Evolutionary conservation across 208 protist genomes (phyloP), one percentile per base, ranked within the genome.

Genomic region (Leishmania tarentolae): DNA sequence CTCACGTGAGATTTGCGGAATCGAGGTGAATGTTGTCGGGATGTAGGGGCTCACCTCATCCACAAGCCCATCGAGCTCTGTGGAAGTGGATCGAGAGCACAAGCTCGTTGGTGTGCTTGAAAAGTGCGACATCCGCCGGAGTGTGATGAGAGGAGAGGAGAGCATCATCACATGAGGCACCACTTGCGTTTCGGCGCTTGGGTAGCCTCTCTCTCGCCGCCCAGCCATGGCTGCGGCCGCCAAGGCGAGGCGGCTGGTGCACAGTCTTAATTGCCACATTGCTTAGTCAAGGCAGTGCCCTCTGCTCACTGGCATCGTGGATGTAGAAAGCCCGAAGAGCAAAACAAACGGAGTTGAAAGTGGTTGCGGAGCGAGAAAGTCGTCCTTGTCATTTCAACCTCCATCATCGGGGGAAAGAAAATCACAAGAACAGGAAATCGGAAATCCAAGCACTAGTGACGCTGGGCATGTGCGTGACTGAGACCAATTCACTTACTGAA

Each of bases 1-100:
- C 65, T 77, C 35, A 63, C 85, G 88, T n/a, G 84, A 85, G 59
- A 95, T 90, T 56, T 95, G 90, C 47, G 83, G 83, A 46, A 95
- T 76, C 28, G 89, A 86, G 42, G 90, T 93, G 78, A 93, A 93
- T 37, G 86, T 91, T 21, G 71, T 15, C 3, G 91, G 90, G 8
- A 95, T 63, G 66, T 84, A 90, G 4, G 81, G 35, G 44, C 69
- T 76, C 40, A 95, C 40, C n/a, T 83, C 71, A 56, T 63, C 57
- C 53, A 75, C 78, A 15, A 86, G 57, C 21, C 28, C 76, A 53
- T 73, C 37, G 4, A 77, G 46, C 31, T 42, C 46, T 56, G 52
- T 2, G 7, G 81, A 1, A 37, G 76, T 0, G 37, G 69, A 53
- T 17, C 35, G 24, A 9, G 74, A 46, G 74, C 40, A 37, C 52